Conservation (phyloP, 2,329 filamentous ascomycete genomes). For the Botryotinia narcissicola region DNA sequence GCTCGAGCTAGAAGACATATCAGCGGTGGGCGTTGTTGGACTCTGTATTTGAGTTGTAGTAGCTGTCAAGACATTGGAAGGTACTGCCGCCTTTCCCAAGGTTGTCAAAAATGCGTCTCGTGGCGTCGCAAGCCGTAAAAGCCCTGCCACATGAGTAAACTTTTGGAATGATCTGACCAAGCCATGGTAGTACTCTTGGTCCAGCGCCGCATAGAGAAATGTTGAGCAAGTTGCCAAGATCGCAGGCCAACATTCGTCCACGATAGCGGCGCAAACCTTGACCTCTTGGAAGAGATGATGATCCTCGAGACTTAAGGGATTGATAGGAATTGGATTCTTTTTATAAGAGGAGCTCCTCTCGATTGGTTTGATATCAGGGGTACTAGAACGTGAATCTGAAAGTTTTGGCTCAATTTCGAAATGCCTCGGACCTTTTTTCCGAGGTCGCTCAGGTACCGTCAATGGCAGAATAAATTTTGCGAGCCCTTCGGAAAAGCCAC, state of each 20-base stretch:
- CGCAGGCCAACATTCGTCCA: slow-evolving; percentile 93
- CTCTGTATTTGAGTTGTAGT: slow-evolving; percentile 52
- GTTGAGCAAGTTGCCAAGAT: slow-evolving; percentile 93
- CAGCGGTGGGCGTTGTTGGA: slow-evolving; percentile 47
- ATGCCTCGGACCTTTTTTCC: slow-evolving; percentile 44
- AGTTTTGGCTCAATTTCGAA: slow-evolving; percentile 30
- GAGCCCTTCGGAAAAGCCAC: slow-evolving; percentile 83
- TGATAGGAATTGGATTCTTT: slow-evolving; percentile 75
- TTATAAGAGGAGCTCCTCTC: slow-evolving; percentile 67
- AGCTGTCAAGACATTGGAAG: slow-evolving; percentile 69
- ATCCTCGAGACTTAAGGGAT: slow-evolving; percentile 73
- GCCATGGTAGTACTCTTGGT: slow-evolving; percentile 90
- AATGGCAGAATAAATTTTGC: slow-evolving; percentile 91
- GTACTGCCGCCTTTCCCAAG: slow-evolving; percentile 87
- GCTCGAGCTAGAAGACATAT: slow-evolving; percentile 43
- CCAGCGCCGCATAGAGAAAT: slow-evolving; percentile 86
- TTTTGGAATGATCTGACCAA: slow-evolving; percentile 92
- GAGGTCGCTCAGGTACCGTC: slow-evolving; percentile 72
- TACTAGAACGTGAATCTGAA: slow-evolving; percentile 28
- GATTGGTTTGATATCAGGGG: slow-evolving; percentile 37
- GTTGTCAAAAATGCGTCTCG: slow-evolving; percentile 94
- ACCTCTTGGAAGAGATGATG: slow-evolving; percentile 71
- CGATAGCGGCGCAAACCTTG: slow-evolving; percentile 73
- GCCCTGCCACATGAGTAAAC: slow-evolving; percentile 88
- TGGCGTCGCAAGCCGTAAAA: slow-evolving; percentile 79